phyloP scores from a whole-genome alignment of 345 rosid genomes.

The Salix udensis region DNA sequence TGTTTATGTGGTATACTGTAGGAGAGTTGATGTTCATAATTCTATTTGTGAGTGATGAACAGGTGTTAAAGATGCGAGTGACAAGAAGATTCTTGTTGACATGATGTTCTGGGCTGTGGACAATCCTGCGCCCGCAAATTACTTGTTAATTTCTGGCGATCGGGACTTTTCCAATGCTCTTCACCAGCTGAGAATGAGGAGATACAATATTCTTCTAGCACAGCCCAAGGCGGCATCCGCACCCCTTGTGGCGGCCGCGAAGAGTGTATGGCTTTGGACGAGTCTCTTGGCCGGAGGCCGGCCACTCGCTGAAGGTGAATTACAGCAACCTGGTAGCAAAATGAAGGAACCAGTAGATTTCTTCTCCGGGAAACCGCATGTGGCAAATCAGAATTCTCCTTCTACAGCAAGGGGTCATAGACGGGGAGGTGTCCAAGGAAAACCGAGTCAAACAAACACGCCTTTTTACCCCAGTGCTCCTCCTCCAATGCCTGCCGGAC shows the following conservation, averaged over 20 bases:
- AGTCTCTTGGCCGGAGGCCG: too few species aligned
- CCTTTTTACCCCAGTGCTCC: not conserved
- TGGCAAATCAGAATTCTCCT: constrained; percentile 26
- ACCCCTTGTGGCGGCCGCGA: too few species aligned
- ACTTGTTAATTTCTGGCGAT: constrained; percentile 79
- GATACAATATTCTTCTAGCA: constrained; percentile 85
- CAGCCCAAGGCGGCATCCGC: too few species aligned
- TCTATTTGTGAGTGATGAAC: too few species aligned
- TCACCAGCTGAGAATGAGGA: constrained; percentile 81
- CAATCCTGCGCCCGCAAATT: constrained; percentile 86
- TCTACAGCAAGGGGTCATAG: constrained; percentile 12
- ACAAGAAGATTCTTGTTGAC: constrained; percentile 43
- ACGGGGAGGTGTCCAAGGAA: constrained; percentile 19
- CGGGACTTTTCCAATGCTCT: constrained; percentile 92
- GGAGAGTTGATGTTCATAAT: too few species aligned
- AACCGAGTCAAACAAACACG: constrained; percentile 6
- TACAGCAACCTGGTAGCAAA: constrained; percentile 37
- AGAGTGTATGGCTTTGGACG: too few species aligned
- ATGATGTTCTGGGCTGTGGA: constrained; percentile 94
- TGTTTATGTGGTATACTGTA: too few species aligned
- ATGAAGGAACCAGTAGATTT: constrained; percentile 18
- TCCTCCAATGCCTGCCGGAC: constrained; percentile 16
- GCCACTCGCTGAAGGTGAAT: too few species aligned
- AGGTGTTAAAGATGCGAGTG: too few species aligned
- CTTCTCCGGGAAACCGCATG: constrained; percentile 4